Conservation (phyloP, 192 early-diverging fungal species). For the Coemansia sp. region DNA sequence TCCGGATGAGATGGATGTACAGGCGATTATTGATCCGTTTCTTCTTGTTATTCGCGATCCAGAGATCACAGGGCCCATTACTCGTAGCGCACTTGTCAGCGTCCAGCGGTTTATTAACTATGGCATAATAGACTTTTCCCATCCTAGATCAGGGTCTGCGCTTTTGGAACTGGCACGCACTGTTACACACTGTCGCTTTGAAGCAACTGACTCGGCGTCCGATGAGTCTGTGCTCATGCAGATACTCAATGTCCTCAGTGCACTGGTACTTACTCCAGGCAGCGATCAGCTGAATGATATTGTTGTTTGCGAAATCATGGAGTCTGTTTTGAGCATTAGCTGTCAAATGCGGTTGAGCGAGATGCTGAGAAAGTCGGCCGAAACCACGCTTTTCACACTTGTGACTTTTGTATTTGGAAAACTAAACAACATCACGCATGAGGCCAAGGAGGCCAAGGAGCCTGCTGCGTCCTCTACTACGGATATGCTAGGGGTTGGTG, state of each 20-base stretch:
- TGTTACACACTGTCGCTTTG: slow-evolving; percentile 95
- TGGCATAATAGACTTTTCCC: slow-evolving; percentile 63
- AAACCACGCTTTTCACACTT: slow-evolving; percentile 50
- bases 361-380: slow-evolving; percentile 50
- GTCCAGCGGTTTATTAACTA: slow-evolving; percentile 89
- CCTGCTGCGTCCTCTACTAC: not conserved
- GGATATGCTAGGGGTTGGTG: not conserved
- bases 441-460: slow-evolving; percentile 7
- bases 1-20: slow-evolving; percentile 63
- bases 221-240: slow-evolving; percentile 93
- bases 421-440: slow-evolving; percentile 19
- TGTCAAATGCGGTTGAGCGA: slow-evolving; percentile 89
- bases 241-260: slow-evolving; percentile 81
- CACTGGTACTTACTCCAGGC: slow-evolving; percentile 72
- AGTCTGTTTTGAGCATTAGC: slow-evolving; percentile 95
- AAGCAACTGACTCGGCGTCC: slow-evolving; percentile 87
- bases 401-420: slow-evolving; percentile 53
- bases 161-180: slow-evolving; percentile 63
- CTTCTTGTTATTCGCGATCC: slow-evolving; percentile 89
- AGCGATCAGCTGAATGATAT: slow-evolving; percentile 79
- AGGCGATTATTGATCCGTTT: slow-evolving; percentile 83
- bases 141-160: slow-evolving; percentile 25
- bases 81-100: slow-evolving; percentile 83
- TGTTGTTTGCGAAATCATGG: slow-evolving; percentile 95
- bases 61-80: slow-evolving; percentile 93